Evolutionary conservation across 2,329 filamentous ascomycete genomes (phyloP).

Genomic region (Fusarium buharicum): DNA sequence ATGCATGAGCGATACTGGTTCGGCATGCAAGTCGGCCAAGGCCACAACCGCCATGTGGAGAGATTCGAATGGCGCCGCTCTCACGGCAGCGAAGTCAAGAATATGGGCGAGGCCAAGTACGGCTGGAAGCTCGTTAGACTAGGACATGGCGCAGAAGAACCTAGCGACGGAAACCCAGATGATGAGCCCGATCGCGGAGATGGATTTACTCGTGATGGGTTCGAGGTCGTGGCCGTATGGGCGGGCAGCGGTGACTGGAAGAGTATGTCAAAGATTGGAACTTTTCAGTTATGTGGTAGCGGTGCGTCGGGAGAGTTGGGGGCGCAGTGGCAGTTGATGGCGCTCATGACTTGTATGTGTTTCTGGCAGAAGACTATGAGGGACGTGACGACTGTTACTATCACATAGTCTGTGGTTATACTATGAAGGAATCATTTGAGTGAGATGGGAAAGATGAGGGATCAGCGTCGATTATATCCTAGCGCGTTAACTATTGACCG

Average conservation of each 20-base stretch:
- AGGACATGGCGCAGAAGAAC: not conserved
- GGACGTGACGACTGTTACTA: not conserved
- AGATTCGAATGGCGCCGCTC: conserved; percentile 25
- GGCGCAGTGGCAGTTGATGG: conserved; percentile 30
- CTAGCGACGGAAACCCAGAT: not conserved
- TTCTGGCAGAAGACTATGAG: conserved; percentile 21
- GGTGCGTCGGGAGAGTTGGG: conserved; percentile 32
- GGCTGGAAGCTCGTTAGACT: conserved; percentile 36
- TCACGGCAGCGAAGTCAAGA: conserved; percentile 17
- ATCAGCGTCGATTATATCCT: no score
- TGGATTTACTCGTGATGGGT: conserved; percentile 29
- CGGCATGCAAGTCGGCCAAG: conserved; percentile 8
- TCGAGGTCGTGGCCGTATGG: conserved; percentile 36
- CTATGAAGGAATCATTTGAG: not conserved
- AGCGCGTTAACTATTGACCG: no score
- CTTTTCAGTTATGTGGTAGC: conserved; percentile 33
- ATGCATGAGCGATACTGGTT: conserved; percentile 17
- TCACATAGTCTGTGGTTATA: not conserved
- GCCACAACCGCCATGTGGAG: conserved; percentile 4
- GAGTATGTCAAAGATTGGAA: conserved; percentile 21
- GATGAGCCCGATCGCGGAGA: conserved; percentile 4
- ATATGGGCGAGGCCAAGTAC: conserved; percentile 11
- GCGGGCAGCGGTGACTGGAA: conserved; percentile 13
- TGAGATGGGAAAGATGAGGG: no score
- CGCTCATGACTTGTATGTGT: conserved; percentile 32